Conservation (phyloP, 176 grass and related monocot genomes). For the Paspalum notatum region DNA sequence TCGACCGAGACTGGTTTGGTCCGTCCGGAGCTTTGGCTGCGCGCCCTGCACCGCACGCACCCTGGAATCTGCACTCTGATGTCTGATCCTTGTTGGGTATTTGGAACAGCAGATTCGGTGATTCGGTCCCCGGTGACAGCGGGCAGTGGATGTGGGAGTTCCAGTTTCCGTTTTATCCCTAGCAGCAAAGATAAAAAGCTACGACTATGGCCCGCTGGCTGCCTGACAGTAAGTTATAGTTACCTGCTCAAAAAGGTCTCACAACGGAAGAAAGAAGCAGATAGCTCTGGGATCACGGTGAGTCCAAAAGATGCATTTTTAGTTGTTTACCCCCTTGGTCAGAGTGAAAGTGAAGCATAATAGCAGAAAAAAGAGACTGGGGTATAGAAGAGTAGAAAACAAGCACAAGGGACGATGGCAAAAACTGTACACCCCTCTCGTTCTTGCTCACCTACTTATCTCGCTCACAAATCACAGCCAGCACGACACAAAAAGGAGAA, state of each 20-base stretch:
- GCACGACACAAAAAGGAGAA: neutral
- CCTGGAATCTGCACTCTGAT: neutral
- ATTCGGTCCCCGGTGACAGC: neutral
- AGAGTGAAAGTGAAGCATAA: neutral
- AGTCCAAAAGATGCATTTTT: conserved; percentile 21
- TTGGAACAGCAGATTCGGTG: neutral
- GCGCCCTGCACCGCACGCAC: neutral
- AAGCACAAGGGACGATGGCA: neutral
- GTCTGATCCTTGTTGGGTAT: conserved; percentile 10
- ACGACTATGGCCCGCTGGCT: neutral
- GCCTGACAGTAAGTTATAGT: conserved; percentile 13
- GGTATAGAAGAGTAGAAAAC: neutral
- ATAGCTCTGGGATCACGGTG: neutral
- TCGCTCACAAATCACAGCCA: neutral
- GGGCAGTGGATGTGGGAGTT: neutral
- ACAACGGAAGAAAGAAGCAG: neutral
- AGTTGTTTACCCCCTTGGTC: neutral
- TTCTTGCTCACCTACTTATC: conserved; percentile 17
- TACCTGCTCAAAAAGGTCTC: neutral
- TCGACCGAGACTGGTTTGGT: neutral
- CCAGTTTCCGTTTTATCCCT: too few species aligned
- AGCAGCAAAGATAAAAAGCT: too few species aligned
- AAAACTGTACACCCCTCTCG: conserved; percentile 33
- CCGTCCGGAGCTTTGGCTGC: neutral
- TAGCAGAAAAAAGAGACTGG: neutral